Percentiles rank a stretch among this genome's conserved stretches.
Evolutionary conservation across 1,284 basidiomycete genomes (phyloP).

Genomic region (Apiotrichum sp.): DNA sequence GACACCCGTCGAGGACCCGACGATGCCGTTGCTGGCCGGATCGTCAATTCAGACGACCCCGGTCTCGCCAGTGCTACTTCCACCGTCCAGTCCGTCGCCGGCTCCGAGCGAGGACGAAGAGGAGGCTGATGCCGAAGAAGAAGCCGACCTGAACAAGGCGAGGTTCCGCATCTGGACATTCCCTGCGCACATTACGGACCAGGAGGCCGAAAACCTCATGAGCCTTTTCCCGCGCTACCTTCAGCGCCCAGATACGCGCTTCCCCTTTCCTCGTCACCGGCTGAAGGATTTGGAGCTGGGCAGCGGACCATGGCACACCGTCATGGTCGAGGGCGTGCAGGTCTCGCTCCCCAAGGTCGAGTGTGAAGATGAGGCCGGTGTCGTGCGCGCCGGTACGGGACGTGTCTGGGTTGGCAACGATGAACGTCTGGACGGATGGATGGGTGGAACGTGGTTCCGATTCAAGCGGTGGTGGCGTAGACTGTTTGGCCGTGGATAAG

Average conservation of each 20-base stretch:
- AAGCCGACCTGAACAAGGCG: slow-evolving; percentile 34
- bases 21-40: neutral
- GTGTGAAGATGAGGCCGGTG: slow-evolving; percentile 28
- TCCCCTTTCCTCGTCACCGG: slow-evolving; percentile 27
- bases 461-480: slow-evolving; percentile 38
- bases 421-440: slow-evolving; percentile 26
- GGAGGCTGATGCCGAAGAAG: slow-evolving; percentile 28
- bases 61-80: neutral
- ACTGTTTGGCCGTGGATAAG: slow-evolving; percentile 25
- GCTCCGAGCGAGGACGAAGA: slow-evolving; percentile 19
- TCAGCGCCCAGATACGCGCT: slow-evolving; percentile 20
- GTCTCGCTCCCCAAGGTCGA: slow-evolving; percentile 22
- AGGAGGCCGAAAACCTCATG: slow-evolving; percentile 32
- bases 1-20: neutral
- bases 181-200: slow-evolving; percentile 36
- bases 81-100: slow-evolving; percentile 1
- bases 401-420: slow-evolving; percentile 36
- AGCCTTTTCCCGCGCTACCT: slow-evolving; percentile 27
- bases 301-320: slow-evolving; percentile 20
- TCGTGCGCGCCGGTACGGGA: slow-evolving; percentile 37
- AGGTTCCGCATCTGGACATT: slow-evolving; percentile 41
- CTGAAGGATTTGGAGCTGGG: slow-evolving; percentile 27
- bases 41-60: slow-evolving; percentile 8
- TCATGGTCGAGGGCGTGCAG: slow-evolving; percentile 17
- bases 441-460: slow-evolving; percentile 34